These are phyloP conservation scores for Pichia sp. DNA, from an alignment of 1,139 yeast genomes.

Conservation along the genomic window DNA sequence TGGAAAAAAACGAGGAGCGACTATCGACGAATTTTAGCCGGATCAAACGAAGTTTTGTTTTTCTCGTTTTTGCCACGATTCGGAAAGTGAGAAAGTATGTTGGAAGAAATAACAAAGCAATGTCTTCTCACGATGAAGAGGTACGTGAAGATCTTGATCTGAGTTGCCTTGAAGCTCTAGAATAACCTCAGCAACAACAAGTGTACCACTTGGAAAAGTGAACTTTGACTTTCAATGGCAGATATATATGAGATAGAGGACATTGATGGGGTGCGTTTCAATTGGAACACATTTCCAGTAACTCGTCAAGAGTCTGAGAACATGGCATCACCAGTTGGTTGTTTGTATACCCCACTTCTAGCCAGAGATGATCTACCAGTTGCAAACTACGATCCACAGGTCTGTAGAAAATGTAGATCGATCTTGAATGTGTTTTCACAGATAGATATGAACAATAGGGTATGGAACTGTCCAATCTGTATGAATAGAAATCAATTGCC, in stretches of 20 bases:
- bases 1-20: background rate
- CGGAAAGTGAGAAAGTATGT: background rate
- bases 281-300: conserved; percentile 69
- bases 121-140: background rate
- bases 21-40: background rate
- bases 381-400: conserved; percentile 85
- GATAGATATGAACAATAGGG: conserved; percentile 72
- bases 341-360: conserved; percentile 88
- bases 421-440: conserved; percentile 85
- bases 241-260: conserved; percentile 37
- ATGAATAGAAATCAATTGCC: conserved; percentile 81
- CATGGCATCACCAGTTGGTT: conserved; percentile 91
- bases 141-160: background rate
- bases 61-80: conserved; percentile 5
- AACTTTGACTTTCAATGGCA: conserved; percentile 22
- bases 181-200: background rate
- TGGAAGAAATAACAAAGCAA: background rate
- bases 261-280: conserved; percentile 43
- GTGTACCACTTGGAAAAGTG: background rate
- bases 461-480: conserved; percentile 93
- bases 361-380: conserved; percentile 72
- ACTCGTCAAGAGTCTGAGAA: conserved; percentile 88
- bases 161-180: background rate
- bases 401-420: conserved; percentile 83
- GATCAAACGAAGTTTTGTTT: background rate